These are phyloP conservation scores for Cladophialophora carrionii DNA, from an alignment of 2,329 filamentous ascomycete species.

Conservation along the genomic window DNA sequence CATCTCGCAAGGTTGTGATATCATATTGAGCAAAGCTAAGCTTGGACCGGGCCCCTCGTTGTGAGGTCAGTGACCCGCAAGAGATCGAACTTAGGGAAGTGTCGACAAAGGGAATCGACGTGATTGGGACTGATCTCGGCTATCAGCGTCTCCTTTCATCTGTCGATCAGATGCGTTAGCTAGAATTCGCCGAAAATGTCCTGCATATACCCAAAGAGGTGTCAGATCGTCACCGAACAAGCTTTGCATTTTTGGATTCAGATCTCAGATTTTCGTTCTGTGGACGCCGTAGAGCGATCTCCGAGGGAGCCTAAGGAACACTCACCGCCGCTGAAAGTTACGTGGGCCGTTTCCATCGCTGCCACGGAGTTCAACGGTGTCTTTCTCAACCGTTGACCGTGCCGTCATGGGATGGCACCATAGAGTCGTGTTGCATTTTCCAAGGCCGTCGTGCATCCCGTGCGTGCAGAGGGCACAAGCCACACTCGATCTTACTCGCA, in stretches of 20 bases:
- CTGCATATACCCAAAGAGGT: not conserved
- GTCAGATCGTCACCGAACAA: slow-evolving; percentile 2
- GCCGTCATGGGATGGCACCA: not conserved
- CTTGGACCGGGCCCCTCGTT: not conserved
- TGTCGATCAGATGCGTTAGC: slow-evolving; percentile 6
- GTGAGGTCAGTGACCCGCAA: slow-evolving; percentile 15
- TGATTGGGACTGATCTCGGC: slow-evolving; percentile 15
- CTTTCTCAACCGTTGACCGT: not conserved
- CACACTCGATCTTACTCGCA: not conserved
- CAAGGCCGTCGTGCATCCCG: not conserved
- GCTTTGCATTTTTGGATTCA: not conserved
- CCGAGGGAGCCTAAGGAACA: not conserved
- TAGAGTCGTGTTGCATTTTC: not conserved
- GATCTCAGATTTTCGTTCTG: not conserved
- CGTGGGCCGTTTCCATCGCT: not conserved
- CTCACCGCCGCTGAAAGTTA: not conserved
- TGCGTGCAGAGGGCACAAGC: not conserved
- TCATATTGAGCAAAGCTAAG: slow-evolving; percentile 14
- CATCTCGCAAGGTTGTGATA: slow-evolving; percentile 5
- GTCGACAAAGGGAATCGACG: not conserved
- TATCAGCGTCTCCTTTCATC: slow-evolving; percentile 7
- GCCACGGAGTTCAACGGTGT: not conserved
- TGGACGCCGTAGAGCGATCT: not conserved
- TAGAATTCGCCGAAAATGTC: slow-evolving; percentile 1
- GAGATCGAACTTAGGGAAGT: not conserved